Base-by-base conservation (phyloP, 805 yeast genomes). In the Kluyveromyces aestuarii region DNA sequence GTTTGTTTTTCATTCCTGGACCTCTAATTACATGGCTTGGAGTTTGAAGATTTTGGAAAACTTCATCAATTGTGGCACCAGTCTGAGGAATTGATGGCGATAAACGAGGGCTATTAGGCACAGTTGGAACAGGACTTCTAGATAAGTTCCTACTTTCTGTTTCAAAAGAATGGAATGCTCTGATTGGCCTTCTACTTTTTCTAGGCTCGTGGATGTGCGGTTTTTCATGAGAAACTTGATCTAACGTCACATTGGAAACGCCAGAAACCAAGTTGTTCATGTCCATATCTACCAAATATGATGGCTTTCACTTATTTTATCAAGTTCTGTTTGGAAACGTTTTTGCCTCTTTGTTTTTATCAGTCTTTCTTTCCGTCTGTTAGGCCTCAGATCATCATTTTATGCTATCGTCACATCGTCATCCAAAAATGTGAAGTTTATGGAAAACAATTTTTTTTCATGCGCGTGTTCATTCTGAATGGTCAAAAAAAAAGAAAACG, bases 161-260 rank as follows among this genome's bases (percentile, higher is more conserved):
- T 14, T 52, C 56, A 39, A 62, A 53, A 17, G 55, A 51, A 45
- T 62, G 67, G 41, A 50, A 63, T 11, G 64, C 68, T 41, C 69
- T 58, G 37, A 57, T 50, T 30, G 69, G 68, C 49, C 68, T 60
- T 47, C 55, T 60, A 38, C 49, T 45, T 43, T 59, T 63, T 42
- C 50, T 61, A n/a, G 56, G 46, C 6, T 36, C 45, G 6, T 37
- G 38, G 3, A 16, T 27, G 13, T 49, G 25, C 19, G 49, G 44
- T 30, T 48, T 25, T 33, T 48, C 41, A 27, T 49, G 36, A 25
- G 48, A 53, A 41, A 50, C 45, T 30, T 48, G 55, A 27, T 58
- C 62, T 47, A 59, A 48, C 11, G 61, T 51, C 30, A 58, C 46
- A 40, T 50, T 53, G 21, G 64, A 59, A 16, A 57, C 47, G 27